Base-by-base conservation (phyloP, 331 rosid species). In the Cydonia oblonga region DNA sequence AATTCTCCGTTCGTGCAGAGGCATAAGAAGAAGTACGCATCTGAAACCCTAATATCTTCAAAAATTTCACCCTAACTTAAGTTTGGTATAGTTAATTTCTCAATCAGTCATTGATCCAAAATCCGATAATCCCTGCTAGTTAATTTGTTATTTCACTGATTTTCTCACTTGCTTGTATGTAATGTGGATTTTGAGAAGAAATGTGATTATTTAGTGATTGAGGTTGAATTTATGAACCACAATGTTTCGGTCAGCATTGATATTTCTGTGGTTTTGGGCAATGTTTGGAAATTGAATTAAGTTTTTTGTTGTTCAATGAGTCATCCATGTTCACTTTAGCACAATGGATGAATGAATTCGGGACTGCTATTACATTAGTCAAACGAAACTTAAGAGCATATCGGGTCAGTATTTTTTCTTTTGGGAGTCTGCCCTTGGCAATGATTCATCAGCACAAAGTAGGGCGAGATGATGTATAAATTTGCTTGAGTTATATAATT, bases 1-100 rank as follows among this genome's bases (percentile, higher is more conserved):
- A 35, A 74, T 26, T 74, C 23, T 25, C 24, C 66, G 8, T 74
- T 74, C 61, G 78, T 74, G 78, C 64, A 73, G 77, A 53, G 65
- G 78, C 78, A 74, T 61, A 74, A 74, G 57, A 74, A 74, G 57
- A 65, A 62, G 76, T 74, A 33, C 11, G 78, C 28, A 12, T 64
- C 56, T 25, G 6, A 53, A 64, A 52, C 56, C 11, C 11, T 22
- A 64, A 8, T 10, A 5, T 24, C 16, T 4, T 5, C 11, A 35
- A 44, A 20, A 64, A 18, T 51, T 10, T 15, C 46, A 14, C 28
- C 15, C 20, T 32, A 13, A 33, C 32, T 52, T 15, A 20, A 7
- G 16, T 40, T 33, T 23, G 9, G 16, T 33, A 33, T 20, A 5
- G 15, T 30, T 22, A 3, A 20, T 49, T 23, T 30, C 28, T 28